Conservation (phyloP, 129 eudicot species). For the Pittosporum tobira region DNA sequence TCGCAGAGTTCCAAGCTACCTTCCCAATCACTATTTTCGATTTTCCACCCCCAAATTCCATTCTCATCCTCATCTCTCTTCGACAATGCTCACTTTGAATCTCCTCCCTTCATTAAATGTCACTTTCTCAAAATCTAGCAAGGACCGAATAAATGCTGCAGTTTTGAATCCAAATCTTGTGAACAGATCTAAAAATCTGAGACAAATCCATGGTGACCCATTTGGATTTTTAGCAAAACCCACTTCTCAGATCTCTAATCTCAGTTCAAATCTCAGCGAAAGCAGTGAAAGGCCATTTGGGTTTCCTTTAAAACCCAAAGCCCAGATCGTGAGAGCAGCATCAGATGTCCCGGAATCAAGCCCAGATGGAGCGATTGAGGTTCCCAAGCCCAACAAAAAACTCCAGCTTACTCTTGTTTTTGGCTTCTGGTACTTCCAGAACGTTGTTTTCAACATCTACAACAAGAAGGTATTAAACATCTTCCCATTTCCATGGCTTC, state of each 20-base stretch:
- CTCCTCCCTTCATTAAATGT: conserved; percentile 51
- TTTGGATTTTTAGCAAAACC: conserved; percentile 22
- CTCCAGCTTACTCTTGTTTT: conserved; percentile 63
- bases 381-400: conserved; percentile 40
- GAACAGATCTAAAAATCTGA: conserved; percentile 14
- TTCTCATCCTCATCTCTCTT: background rate
- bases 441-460: conserved; percentile 82
- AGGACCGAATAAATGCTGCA: conserved; percentile 25
- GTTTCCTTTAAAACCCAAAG: conserved; percentile 21
- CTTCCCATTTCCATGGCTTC: conserved; percentile 90
- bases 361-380: conserved; percentile 50
- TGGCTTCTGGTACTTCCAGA: conserved; percentile 92
- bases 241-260: conserved; percentile 27
- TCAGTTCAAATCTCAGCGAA: conserved; percentile 14
- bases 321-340: conserved; percentile 33
- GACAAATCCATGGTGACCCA: conserved; percentile 23
- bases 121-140: conserved; percentile 47
- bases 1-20: no score
- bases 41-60: no score
- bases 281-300: conserved; percentile 9
- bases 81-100: conserved; percentile 39
- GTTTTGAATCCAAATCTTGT: conserved; percentile 26
- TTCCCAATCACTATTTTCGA: no score
- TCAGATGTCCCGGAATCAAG: conserved; percentile 42
- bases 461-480: conserved; percentile 70